Conservation (phyloP, 2,329 filamentous ascomycete genomes). For the Lachnum nothofagi region DNA sequence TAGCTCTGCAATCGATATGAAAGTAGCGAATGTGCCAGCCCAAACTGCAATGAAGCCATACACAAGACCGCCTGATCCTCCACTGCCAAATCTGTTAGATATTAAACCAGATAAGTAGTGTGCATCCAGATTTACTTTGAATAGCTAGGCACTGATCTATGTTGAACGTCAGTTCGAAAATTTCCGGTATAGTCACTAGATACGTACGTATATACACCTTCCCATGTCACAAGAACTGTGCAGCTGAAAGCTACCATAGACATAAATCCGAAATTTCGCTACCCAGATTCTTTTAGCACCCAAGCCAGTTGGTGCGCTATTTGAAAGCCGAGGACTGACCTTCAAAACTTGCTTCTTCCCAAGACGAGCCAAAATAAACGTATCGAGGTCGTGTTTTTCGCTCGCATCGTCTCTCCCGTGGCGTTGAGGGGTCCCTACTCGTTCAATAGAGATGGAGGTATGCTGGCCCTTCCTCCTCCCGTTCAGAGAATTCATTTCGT, state of each 20-base stretch:
- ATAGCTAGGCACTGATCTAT: not conserved
- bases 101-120: conserved; percentile 22
- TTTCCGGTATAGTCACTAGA: not conserved
- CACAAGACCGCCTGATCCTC: conserved; percentile 34
- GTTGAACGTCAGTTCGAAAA: not conserved
- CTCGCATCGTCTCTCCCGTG: too few relatives aligned
- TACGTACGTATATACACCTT: conserved; percentile 27
- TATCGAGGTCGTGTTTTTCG: not conserved
- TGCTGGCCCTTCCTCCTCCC: too few relatives aligned
- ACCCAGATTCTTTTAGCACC: not conserved
- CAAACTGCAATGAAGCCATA: conserved; percentile 34
- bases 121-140: not conserved
- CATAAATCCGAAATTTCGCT: conserved; percentile 38
- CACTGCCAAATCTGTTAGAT: conserved; percentile 31
- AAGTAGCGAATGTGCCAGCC: conserved; percentile 24
- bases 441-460: too few relatives aligned
- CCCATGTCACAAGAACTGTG: conserved; percentile 40
- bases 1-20: conserved; percentile 22
- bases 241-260: conserved; percentile 39
- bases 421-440: too few relatives aligned
- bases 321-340: not conserved
- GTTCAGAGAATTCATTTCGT: too few relatives aligned
- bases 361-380: not conserved
- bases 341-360: conserved; percentile 14
- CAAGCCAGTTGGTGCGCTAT: too few relatives aligned